Base-by-base conservation (phyloP, 2,329 filamentous ascomycete species). In the Xylaria sp. region DNA sequence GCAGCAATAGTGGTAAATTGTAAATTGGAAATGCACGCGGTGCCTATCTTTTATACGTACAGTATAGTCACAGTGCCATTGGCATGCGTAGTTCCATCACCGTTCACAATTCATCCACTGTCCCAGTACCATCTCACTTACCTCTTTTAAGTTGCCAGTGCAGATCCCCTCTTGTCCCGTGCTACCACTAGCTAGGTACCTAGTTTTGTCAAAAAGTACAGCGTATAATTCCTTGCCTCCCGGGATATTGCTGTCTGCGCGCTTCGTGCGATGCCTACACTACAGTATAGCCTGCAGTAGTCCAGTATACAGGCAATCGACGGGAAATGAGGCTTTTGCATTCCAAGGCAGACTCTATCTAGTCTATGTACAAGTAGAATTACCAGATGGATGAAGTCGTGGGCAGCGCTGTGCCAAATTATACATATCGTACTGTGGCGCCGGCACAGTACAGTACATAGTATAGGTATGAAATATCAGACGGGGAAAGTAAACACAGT, bases 131-230 rank as follows among this genome's bases (percentile, higher is more conserved):
- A n/a, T 23, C 23, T 58, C 29, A 23, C 31, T 37, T 38, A 43
- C n/a, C 35, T 43, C 48, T 37, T 44, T 25, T 43, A 55, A 33
- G 31, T 19, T 13, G 49, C n/a, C n/a, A 23, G 27, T 56, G 56
- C 37, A 61, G 53, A 64, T 61, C 62, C 35, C 46, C n/a, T 44
- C 49, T n/a, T n/a, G n/a, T n/a, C n/a, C n/a, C n/a, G n/a, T n/a
- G n/a, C n/a, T n/a, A n/a, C n/a, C 49, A 41, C 38, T 21, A 23
- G 35, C 44, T 40, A 35, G 35, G 47, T 25, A 23, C 37, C 27
- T 23, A 49, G 54, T 59, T 41, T 54, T 54, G 51, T 59, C 55
- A 41, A 59, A n/a, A 62, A 55, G 49, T 58, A 62, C 54, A 43
- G 21, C 25, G 33, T 29, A 56, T n/a, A n/a, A n/a, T n/a, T n/a